Conservation (phyloP, 495 filamentous ascomycete genomes). For the Penicillium maclennaniae region DNA sequence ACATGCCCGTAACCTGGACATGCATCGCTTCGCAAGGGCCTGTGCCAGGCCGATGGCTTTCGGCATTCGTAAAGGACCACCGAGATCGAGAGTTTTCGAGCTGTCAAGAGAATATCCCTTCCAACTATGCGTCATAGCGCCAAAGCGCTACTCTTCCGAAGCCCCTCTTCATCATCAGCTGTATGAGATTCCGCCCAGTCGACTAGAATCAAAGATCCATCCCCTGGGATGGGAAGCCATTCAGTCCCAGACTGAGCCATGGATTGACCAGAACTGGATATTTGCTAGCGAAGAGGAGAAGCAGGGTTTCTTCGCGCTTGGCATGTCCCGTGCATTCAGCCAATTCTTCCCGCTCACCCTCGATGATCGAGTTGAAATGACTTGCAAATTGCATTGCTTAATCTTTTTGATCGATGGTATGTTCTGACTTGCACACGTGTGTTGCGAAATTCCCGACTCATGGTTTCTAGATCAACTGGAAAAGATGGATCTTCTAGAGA, state of each 20-base stretch:
- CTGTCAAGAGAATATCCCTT: neutral
- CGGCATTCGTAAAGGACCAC: neutral
- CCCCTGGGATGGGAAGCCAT: conserved; percentile 16
- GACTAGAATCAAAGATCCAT: conserved; percentile 15
- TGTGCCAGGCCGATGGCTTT: neutral
- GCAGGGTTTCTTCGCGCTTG: conserved; percentile 12
- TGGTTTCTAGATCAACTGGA: conserved; percentile 17
- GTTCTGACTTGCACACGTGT: neutral
- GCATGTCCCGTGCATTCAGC: conserved; percentile 21
- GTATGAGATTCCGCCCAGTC: conserved; percentile 4
- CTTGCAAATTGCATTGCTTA: conserved; percentile 19
- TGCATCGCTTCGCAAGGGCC: neutral
- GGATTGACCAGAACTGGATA: conserved; percentile 14
- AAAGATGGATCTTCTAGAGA: conserved; percentile 18
- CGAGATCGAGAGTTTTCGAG: neutral
- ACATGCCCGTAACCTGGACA: neutral
- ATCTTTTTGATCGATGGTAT: conserved; percentile 19
- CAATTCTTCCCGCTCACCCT: conserved; percentile 18
- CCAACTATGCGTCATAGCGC: neutral
- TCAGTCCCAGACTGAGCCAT: conserved; percentile 18
- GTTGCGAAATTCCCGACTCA: neutral
- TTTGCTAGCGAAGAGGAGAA: conserved; percentile 18
- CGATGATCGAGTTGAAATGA: conserved; percentile 14
- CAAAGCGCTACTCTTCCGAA: conserved; percentile 4
- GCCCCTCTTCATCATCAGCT: neutral